These are phyloP conservation scores for Linderina pennispora DNA, from an alignment of 192 early-diverging fungal species.

Conservation along the genomic window DNA sequence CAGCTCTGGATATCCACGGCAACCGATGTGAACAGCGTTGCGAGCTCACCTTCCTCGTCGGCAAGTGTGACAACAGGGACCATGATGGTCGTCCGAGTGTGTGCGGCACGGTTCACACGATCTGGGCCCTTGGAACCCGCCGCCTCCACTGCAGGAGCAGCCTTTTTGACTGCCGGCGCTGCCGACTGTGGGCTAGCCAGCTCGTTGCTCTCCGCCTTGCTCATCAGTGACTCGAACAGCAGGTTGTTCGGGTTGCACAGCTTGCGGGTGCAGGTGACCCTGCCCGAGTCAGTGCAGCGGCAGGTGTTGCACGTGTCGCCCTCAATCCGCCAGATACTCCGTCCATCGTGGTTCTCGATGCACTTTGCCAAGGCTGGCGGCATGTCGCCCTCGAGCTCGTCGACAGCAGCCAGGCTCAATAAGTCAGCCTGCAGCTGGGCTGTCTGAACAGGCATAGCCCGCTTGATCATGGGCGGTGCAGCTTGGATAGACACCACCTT, in stretches of 20 bases:
- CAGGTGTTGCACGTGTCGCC: conserved; percentile 30
- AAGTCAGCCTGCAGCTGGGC: no score
- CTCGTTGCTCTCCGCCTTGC: conserved; percentile 4
- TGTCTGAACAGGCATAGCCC: conserved; percentile 7
- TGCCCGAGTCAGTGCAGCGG: conserved; percentile 18
- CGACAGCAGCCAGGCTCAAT: no score
- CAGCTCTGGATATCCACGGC: conserved; percentile 14
- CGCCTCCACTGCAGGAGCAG: no score
- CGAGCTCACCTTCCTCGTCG: not conserved
- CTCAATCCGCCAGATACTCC: conserved; percentile 20
- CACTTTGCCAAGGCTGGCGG: no score
- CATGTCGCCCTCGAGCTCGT: no score
- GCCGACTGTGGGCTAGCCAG: no score
- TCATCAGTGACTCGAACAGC: not conserved
- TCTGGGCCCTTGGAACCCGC: no score
- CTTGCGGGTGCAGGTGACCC: conserved; percentile 34
- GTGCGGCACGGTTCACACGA: no score
- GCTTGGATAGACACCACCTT: conserved; percentile 10
- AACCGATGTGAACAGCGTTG: conserved; percentile 15
- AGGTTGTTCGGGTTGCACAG: conserved; percentile 8
- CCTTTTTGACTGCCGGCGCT: no score
- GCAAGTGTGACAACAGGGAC: not conserved
- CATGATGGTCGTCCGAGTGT: conserved; percentile 16
- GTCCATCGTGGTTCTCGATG: conserved; percentile 22
- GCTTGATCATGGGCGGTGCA: no score